Evolutionary conservation across 208 protist species (phyloP), one percentile per base, ranked within the genome.

Genomic region (Acanthamoeba castellanii): DNA sequence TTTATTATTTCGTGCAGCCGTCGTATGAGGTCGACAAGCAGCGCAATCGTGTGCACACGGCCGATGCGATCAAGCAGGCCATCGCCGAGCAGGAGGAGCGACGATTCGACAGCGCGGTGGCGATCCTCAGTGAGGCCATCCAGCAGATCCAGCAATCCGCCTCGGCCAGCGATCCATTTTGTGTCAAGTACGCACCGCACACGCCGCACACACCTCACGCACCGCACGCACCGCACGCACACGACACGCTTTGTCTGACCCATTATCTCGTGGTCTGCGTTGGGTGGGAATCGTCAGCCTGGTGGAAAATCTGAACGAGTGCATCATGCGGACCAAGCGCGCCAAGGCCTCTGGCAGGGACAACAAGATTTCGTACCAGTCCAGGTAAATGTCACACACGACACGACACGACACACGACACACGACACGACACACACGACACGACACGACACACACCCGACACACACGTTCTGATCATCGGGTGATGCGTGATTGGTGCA

Each of bases 11-110:
- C 55, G 55, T 22, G 55, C 66, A 82, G 74, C 74, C 74, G 8
- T 82, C 74, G 20, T 82, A 82, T 50, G 34, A 82, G 42, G 82
- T 90, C 32, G 82, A 90, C 82, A 90, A 90, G 30, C 82, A 90
- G 57, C 52, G 47, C 30, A 90, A 90, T 34, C 82, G 82, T 37
- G 82, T 90, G 82, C 22, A 25, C 52, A 90, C 82, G 25, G 82
- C 82, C 37, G 82, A 90, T 20, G 82, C 82, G 7, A 90, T 90
- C 47, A 90, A 70, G 82, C 74, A 32, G 20, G 74, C 74, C 37
- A 82, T 82, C 42, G 27, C 34, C 27, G 74, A 82, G 47, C 82
- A 90, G 57, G 82, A 90, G 57, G 57, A 37, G n/a, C 52, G 82
- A 13, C 47, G 57, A 37, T 90, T 70, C 32, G 52, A 90, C 52